Percentiles rank a stretch among this genome's conserved stretches.
Conservation (phyloP, 768 basidiomycete genomes). For the Thelephora aurantiotincta region DNA sequence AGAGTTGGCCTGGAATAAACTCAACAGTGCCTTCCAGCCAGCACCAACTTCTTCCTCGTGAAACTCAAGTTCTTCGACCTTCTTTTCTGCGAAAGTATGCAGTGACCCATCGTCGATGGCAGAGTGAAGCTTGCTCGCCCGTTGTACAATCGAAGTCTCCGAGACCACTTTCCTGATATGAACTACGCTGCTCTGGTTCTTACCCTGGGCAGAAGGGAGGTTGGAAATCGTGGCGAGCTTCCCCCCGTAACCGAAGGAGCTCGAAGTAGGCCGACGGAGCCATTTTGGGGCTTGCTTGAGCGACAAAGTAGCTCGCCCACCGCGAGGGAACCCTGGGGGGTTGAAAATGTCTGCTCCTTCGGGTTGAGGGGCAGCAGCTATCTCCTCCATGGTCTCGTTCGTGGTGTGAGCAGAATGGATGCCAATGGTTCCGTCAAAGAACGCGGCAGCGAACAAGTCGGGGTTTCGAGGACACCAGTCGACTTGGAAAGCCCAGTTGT, state of each 20-base stretch:
- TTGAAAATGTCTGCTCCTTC: slow-evolving; percentile 76
- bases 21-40: slow-evolving; percentile 80
- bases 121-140: slow-evolving; percentile 50
- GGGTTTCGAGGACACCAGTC: slow-evolving; percentile 91
- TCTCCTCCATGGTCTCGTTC: slow-evolving; percentile 25
- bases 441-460: slow-evolving; percentile 81
- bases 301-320: slow-evolving; percentile 49
- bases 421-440: slow-evolving; percentile 89
- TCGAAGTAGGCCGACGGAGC: slow-evolving; percentile 73
- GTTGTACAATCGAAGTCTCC: slow-evolving; percentile 58
- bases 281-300: slow-evolving; percentile 95
- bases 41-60: slow-evolving; percentile 22
- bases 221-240: slow-evolving; percentile 73
- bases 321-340: slow-evolving; percentile 35
- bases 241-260: slow-evolving; percentile 87
- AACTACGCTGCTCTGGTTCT: slow-evolving; percentile 70
- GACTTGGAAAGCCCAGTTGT: slow-evolving; percentile 97
- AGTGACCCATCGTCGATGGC: slow-evolving; percentile 48
- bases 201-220: slow-evolving; percentile 55
- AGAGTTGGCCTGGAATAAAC: slow-evolving; percentile 80
- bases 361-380: slow-evolving; percentile 27
- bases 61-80: slow-evolving; percentile 15
- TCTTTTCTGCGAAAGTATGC: slow-evolving; percentile 55
- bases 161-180: slow-evolving; percentile 70
- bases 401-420: slow-evolving; percentile 91